Evolutionary conservation across 345 rosid genomes (phyloP), one percentile per base, ranked within the genome.

Genomic region (Kandelia obovata): DNA sequence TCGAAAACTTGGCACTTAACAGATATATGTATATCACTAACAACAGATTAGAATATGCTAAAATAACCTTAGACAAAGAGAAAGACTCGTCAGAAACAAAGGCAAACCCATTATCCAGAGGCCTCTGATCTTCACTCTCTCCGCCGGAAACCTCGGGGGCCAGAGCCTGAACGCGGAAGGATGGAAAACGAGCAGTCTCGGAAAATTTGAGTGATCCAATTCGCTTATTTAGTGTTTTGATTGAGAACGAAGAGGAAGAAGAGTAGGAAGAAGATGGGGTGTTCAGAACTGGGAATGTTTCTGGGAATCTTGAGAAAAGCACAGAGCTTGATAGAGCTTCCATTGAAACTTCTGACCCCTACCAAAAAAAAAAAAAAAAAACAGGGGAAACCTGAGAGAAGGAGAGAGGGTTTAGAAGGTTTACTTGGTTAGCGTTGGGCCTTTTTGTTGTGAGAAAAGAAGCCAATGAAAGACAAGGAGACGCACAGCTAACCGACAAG

Each of bases 51-150:
- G 16, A 11, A 1, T 11, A 39, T 10, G 47, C 3, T 19, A 60
- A 26, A n/a, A 35, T 43, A 53, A 93, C 98, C 90, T 88, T 79
- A 71, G 88, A 74, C 43, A 78, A 59, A 61, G 90, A 84, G 65
- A 82, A 51, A 23, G 56, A n/a, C 17, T 82, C 86, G 25, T 73
- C 83, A 71, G 86, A 79, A 23, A 77, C 67, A 21, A 77, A 71
- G 71, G 75, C 76, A 71, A 77, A 64, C 64, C 82, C 87, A 71
- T 75, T 74, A 37, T 73, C 73, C 61, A 56, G 61, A 1, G 83
- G 73, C 43, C 31, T 46, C 55, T 69, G 43, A 7, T 73, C 79
- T 49, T 84, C 91, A 5, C 71, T 87, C 32, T 68, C 81, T 59
- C 80, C 87, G 30, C 67, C 73, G 6, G 92, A 64, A 0, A 74